These are phyloP conservation scores for Yamadazyma scolyti DNA, from an alignment of 805 yeast genomes.

Conservation along the genomic window DNA sequence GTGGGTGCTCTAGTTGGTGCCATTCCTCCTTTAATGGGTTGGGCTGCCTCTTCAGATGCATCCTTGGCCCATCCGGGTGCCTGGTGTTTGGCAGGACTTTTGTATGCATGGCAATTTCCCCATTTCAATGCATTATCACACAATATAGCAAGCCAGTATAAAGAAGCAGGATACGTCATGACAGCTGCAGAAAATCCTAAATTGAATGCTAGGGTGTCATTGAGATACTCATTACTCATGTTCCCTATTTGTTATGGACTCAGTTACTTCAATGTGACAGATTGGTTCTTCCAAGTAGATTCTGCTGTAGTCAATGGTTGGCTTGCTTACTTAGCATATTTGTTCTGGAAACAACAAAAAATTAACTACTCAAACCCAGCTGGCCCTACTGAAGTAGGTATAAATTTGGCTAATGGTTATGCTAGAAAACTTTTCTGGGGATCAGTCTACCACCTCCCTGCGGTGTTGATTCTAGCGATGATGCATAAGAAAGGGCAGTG, in stretches of 20 bases:
- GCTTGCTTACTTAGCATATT: conserved; percentile 74
- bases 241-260: conserved; percentile 88
- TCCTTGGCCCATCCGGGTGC: conserved; percentile 83
- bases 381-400: conserved; percentile 52
- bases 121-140: conserved; percentile 93
- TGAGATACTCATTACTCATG: conserved; percentile 88
- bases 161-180: conserved; percentile 96
- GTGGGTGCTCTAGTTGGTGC: conserved; percentile 99
- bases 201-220: conserved; percentile 88
- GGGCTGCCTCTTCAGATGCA: conserved; percentile 89
- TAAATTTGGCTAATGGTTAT: conserved; percentile 56
- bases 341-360: conserved; percentile 83
- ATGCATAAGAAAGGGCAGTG: conserved; percentile 93
- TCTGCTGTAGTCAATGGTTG: conserved; percentile 81
- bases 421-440: conserved; percentile 93
- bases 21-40: conserved; percentile 97
- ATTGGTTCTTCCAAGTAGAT: conserved; percentile 75
- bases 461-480: conserved; percentile 85
- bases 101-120: conserved; percentile 98
- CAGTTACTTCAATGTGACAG: conserved; percentile 76
- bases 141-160: conserved; percentile 82
- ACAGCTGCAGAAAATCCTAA: conserved; percentile 90
- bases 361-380: conserved; percentile 45
- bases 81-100: conserved; percentile 85
- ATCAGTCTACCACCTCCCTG: conserved; percentile 91